Conservation (phyloP, 345 rosid species). For the Crucihimalaya himalaica region DNA sequence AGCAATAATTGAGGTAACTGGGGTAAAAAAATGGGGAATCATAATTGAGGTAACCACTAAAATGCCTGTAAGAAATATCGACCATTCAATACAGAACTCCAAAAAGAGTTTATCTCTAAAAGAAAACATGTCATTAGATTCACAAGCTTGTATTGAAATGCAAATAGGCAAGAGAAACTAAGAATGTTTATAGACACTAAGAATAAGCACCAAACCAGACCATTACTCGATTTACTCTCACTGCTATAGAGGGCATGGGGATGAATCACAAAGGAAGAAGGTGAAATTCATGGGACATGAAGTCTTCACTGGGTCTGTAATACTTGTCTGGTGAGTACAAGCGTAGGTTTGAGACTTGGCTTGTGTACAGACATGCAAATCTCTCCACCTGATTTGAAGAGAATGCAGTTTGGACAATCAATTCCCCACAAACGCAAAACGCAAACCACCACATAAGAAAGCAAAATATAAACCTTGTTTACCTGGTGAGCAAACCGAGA, state of each 20-base stretch:
- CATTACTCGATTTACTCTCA: too few relatives aligned
- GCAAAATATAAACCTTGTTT: neutral
- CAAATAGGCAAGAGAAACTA: neutral
- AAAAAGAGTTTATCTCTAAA: neutral
- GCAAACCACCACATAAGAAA: neutral
- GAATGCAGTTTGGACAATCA: neutral
- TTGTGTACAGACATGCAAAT: conserved; percentile 94
- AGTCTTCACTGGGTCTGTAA: conserved; percentile 91
- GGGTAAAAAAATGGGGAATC: neutral
- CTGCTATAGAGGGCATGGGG: too few relatives aligned
- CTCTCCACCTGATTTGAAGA: conserved; percentile 84
- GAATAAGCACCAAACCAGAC: conserved; percentile 23
- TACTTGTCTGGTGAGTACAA: conserved; percentile 91
- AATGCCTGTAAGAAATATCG: neutral
- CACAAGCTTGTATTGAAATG: conserved; percentile 7
- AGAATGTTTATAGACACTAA: conserved; percentile 30
- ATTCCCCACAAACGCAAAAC: neutral
- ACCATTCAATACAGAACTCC: neutral
- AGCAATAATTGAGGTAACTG: neutral
- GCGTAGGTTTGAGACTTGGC: conserved; percentile 89
- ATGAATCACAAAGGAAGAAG: conserved; percentile 47
- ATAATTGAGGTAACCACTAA: neutral
- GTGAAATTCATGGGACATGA: conserved; percentile 92
- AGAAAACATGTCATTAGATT: neutral
- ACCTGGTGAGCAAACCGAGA: conserved; percentile 99